Evolutionary conservation across 495 filamentous ascomycete genomes (phyloP).

Genomic region (Penicillium crystallinum): DNA sequence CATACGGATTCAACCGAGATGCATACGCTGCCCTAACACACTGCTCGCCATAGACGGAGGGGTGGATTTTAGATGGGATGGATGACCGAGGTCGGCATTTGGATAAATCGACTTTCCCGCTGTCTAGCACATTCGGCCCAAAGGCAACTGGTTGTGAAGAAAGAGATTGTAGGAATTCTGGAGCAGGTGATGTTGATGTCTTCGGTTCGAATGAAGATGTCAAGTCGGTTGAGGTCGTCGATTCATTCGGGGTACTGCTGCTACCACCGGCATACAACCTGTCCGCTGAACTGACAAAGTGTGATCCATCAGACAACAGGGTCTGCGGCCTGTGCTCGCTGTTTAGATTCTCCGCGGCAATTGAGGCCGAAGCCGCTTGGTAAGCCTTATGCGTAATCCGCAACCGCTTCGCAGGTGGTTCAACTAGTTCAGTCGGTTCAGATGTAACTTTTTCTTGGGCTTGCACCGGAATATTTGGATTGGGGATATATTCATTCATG

Average conservation of each 20-base stretch:
- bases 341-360: neutral
- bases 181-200: slow-evolving; percentile 31
- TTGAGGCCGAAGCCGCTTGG: slow-evolving; percentile 1
- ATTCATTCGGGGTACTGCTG: slow-evolving; percentile 26
- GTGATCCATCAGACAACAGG: neutral
- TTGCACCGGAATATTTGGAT: slow-evolving; percentile 1
- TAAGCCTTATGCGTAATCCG: slow-evolving; percentile 11
- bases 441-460: neutral
- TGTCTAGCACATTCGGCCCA: slow-evolving; percentile 11
- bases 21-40: slow-evolving; percentile 83
- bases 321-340: neutral
- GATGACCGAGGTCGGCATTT: slow-evolving; percentile 63
- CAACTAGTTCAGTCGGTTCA: slow-evolving; percentile 1
- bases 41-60: slow-evolving; percentile 76
- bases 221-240: slow-evolving; percentile 26
- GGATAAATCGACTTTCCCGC: slow-evolving; percentile 20
- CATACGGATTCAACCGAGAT: slow-evolving; percentile 84
- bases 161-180: slow-evolving; percentile 11
- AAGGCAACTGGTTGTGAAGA: slow-evolving; percentile 12
- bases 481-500: slow-evolving; percentile 9
- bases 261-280: slow-evolving; percentile 19
- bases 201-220: slow-evolving; percentile 19
- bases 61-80: slow-evolving; percentile 68
- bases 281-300: neutral
- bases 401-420: slow-evolving; percentile 17